Evolutionary conservation across 75 land plant species (phyloP), one percentile per base, ranked within the genome.

Genomic region (Isoetes taiwanensis): DNA sequence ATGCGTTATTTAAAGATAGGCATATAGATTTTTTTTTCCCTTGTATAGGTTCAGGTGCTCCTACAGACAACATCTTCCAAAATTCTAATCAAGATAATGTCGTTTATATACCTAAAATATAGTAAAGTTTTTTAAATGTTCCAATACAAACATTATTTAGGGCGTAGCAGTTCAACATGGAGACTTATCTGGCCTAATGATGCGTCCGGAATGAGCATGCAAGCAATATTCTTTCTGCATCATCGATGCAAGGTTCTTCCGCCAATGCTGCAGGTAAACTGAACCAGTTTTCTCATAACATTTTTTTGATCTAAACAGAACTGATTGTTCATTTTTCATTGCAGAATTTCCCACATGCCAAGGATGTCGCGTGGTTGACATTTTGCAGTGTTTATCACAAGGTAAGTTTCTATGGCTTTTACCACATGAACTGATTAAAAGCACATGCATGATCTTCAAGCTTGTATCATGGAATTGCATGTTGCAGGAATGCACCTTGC

Each of bases 131-230:
- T n/a, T n/a, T n/a, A n/a, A n/a, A n/a, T n/a, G n/a, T n/a, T n/a
- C n/a, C n/a, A n/a, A n/a, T n/a, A n/a, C n/a, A n/a, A n/a, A n/a
- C n/a, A n/a, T 34, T 32, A 1, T 67, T 16, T 31, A 89, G 96
- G 96, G 90, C 43, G 75, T 81, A 29, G 28, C 28, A 17, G 85
- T 74, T 46, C 75, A 56, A 43, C 70, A 80, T 66, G 73, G 80
- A 42, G 96, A 89, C 56, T 53, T 84, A 54, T 37, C 81, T 41
- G 96, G 90, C 24, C 68, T 89, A 32, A 73, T 89, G 8, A 89
- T 89, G 90, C 79, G 85, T 23, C n/a, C 80, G 96, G 21, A 89
- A 89, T 75, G 96, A 89, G 56, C 80, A 81, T 71, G 96, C 96
- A 54, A 66, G 58, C 43, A 77, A 89, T 57, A 54, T 84, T 48